A percentile compares a stretch with the other conserved stretches of the same genome.
Conservation (phyloP, 202 grass and related monocot genomes). For the Alloteropsis angusta region DNA sequence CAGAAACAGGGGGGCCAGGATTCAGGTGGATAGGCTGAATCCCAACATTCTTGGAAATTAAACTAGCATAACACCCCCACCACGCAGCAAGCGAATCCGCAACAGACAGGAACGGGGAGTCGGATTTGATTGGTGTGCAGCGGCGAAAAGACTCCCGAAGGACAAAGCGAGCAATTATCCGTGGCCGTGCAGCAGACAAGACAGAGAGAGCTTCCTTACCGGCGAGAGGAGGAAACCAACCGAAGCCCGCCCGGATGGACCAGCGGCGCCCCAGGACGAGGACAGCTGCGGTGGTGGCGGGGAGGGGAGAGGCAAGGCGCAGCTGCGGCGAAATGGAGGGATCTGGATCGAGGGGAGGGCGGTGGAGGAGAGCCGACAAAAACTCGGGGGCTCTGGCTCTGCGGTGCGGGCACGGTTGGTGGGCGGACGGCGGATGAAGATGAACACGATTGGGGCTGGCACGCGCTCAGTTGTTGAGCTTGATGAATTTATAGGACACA, state of each 20-base stretch:
- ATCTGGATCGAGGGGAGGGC: not conserved
- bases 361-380: not conserved
- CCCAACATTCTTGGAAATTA: not conserved
- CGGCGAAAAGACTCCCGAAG: not conserved
- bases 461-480: not conserved
- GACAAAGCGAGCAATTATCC: not conserved
- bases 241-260: not conserved
- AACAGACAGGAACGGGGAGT: not conserved
- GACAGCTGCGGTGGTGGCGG: not conserved
- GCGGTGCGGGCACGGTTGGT: not conserved
- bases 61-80: not conserved
- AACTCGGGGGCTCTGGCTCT: not conserved
- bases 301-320: not conserved
- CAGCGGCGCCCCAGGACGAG: not conserved
- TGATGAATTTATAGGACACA: not conserved
- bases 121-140: too few relatives aligned
- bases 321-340: not conserved
- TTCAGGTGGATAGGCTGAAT: not conserved
- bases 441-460: not conserved
- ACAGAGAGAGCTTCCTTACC: not conserved
- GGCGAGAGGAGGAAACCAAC: not conserved
- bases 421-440: slow-evolving; percentile 6
- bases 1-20: not conserved
- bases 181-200: not conserved
- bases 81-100: not conserved